Percentiles rank a stretch among this genome's conserved stretches.
Evolutionary conservation across 139 green algal genomes (phyloP).

Genomic region (Closterium sp.): DNA sequence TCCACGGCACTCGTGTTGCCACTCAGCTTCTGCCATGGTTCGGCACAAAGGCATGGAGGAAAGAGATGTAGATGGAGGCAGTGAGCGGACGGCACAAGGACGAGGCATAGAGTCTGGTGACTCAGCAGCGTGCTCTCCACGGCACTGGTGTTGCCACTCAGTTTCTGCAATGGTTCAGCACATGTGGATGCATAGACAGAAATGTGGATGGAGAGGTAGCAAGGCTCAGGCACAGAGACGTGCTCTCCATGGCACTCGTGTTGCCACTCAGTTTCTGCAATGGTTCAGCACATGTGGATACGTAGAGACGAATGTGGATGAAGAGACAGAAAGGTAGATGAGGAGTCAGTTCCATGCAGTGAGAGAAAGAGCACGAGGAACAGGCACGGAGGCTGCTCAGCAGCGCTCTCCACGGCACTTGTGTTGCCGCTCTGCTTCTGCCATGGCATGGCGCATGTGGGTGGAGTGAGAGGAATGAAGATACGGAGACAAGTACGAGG

Average conservation of each 20-base stretch:
- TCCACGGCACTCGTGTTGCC: constrained; percentile 19
- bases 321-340: no score
- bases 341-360: no score
- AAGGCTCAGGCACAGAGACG: no score
- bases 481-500: not conserved
- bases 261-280: constrained; percentile 9
- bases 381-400: not conserved
- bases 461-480: not conserved
- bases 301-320: no score
- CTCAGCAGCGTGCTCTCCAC: not conserved
- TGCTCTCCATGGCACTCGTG: constrained; percentile 8
- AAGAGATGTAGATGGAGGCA: no score
- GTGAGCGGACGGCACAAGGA: no score
- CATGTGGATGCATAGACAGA: no score
- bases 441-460: not conserved
- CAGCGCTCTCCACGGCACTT: not conserved
- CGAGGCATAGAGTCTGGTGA: no score
- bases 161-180: not conserved
- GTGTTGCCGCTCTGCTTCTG: constrained; percentile 8
- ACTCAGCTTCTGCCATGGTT: constrained; percentile 1
- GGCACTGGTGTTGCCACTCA: constrained; percentile 17
- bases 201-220: no score
- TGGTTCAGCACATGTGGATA: no score
- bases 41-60: no score
- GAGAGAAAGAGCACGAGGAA: no score